Percentiles rank a stretch among this genome's conserved stretches.
phyloP scores from a whole-genome alignment of 768 basidiomycete species.

The Gautieria morchelliformis region DNA sequence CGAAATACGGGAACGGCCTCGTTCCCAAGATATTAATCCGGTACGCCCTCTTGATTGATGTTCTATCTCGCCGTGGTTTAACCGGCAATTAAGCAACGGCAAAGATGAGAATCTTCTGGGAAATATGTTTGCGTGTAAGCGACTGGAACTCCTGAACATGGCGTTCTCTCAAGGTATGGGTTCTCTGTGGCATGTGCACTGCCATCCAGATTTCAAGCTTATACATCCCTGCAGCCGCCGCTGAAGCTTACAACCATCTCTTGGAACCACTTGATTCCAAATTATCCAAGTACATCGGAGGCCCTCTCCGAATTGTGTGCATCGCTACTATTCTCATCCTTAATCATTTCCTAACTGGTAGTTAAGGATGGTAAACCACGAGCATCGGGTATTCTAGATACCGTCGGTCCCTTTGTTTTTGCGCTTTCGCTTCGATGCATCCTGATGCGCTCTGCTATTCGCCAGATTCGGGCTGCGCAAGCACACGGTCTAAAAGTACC shows the following conservation, averaged over 20 bases:
- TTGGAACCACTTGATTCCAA: conserved; percentile 54
- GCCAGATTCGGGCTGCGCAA: conserved; percentile 52
- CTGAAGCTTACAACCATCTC: conserved; percentile 48
- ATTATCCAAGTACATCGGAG: conserved; percentile 59
- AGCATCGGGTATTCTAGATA: conserved; percentile 68
- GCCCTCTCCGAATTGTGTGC: conserved; percentile 50
- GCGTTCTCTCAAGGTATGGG: conserved; percentile 55
- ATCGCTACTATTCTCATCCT: neutral
- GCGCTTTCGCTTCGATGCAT: neutral
- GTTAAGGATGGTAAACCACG: conserved; percentile 56
- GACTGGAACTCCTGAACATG: conserved; percentile 49
- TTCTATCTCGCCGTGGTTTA: neutral
- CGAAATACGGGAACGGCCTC: conserved; percentile 34
- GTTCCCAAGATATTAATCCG: conserved; percentile 46
- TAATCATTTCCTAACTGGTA: neutral
- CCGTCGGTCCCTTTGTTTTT: conserved; percentile 29
- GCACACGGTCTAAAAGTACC: conserved; percentile 69
- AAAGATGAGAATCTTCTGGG: conserved; percentile 65
- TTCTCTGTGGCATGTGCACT: neutral
- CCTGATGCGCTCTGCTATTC: neutral
- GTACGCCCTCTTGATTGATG: conserved; percentile 24
- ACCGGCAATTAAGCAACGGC: conserved; percentile 38
- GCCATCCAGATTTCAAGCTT: no score
- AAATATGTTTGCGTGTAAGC: conserved; percentile 59
- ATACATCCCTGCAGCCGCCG: conserved; percentile 40